phyloP scores from a whole-genome alignment of 208 protist genomes.

The Balamuthia mandrillaris region DNA sequence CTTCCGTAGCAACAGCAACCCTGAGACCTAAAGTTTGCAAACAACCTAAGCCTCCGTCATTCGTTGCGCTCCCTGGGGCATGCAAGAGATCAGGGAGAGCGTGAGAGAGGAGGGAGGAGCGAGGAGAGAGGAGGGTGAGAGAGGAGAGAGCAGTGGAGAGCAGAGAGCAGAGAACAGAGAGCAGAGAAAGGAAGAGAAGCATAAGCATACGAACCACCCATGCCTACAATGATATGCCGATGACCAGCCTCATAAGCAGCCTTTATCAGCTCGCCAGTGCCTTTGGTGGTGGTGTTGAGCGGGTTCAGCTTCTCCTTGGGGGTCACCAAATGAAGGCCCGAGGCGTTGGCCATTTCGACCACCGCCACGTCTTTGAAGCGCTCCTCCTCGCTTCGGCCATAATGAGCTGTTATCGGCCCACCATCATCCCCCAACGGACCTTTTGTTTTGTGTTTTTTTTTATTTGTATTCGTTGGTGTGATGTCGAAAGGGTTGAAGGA shows the following conservation, averaged over 20 bases:
- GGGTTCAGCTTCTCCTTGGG: background rate
- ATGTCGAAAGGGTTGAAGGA: background rate
- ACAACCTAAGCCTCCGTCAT: background rate
- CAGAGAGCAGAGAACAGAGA: no score
- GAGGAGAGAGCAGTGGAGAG: no score
- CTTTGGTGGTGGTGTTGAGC: slow-evolving; percentile 18
- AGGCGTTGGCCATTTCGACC: slow-evolving; percentile 4
- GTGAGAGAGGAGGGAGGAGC: no score
- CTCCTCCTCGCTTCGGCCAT: background rate
- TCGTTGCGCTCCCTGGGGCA: slow-evolving; percentile 28
- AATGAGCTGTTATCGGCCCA: background rate
- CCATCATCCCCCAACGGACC: background rate
- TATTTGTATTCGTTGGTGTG: no score
- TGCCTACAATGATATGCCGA: background rate
- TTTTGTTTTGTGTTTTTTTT: no score
- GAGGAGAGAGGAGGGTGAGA: no score
- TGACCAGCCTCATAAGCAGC: background rate
- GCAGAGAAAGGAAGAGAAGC: background rate
- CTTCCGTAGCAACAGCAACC: background rate
- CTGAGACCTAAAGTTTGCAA: background rate
- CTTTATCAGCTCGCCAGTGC: background rate
- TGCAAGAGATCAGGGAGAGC: no score
- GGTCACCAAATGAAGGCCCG: background rate
- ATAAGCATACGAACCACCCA: no score
- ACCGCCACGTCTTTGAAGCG: background rate